A percentile compares a stretch with the other conserved stretches of the same genome.
Conservation (phyloP, 1,284 basidiomycete species). For the Ceratobasidium sp. region DNA sequence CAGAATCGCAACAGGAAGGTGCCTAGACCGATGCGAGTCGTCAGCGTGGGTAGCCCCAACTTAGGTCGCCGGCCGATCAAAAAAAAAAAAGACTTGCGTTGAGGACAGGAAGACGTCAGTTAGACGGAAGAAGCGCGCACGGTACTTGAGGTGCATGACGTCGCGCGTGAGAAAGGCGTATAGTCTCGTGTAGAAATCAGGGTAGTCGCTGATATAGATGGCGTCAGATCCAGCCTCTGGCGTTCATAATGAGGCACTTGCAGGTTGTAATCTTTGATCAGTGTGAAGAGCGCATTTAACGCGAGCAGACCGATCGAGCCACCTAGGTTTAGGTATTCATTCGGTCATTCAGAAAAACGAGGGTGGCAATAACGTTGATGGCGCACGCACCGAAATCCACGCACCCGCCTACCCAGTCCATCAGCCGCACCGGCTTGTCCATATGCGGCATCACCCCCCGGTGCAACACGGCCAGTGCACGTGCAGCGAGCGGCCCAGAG, state of each 20-base stretch:
- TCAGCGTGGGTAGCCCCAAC: conserved; percentile 27
- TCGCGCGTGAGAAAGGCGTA: conserved; percentile 88
- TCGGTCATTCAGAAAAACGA: conserved; percentile 7
- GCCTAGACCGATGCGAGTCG: conserved; percentile 57
- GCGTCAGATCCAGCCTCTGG: background rate
- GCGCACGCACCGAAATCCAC: conserved; percentile 74
- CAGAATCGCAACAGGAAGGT: conserved; percentile 85
- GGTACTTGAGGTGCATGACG: conserved; percentile 89
- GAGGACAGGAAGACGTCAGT: conserved; percentile 90
- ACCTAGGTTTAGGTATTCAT: conserved; percentile 56
- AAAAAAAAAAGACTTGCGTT: conserved; percentile 62
- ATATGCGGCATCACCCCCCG: conserved; percentile 84
- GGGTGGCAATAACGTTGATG: conserved; percentile 12
- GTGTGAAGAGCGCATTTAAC: conserved; percentile 87
- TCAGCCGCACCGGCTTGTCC: conserved; percentile 74
- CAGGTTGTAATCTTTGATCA: conserved; percentile 95
- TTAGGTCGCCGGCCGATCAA: conserved; percentile 15
- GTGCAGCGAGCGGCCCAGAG: conserved; percentile 57
- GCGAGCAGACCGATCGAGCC: conserved; percentile 89
- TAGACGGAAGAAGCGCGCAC: conserved; percentile 93
- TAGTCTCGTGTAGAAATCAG: conserved; percentile 92
- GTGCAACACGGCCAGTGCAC: conserved; percentile 82
- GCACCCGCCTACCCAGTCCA: conserved; percentile 92
- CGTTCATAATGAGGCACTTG: conserved; percentile 55
- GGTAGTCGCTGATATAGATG: conserved; percentile 51